Base-by-base conservation (phyloP, 139 green algal species). In the Monoraphidium neglectum region DNA sequence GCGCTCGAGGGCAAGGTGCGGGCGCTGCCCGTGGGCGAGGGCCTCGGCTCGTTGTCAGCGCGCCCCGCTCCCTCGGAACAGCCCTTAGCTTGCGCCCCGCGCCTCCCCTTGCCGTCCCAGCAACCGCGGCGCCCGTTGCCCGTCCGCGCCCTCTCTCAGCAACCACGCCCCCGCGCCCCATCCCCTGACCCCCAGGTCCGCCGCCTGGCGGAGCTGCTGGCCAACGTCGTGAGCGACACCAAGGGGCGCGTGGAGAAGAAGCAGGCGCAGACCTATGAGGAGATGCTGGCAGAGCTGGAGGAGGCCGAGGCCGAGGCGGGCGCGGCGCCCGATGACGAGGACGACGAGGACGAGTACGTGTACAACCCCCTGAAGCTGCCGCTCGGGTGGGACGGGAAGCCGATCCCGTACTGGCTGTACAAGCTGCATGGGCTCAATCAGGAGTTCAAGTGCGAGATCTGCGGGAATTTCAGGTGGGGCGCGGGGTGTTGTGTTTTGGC, bases 361-460 rank as follows among this genome's bases (percentile, higher is more conserved):
- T 99, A 99, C 91, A 99, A 99, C 88, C 96, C 96, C n/a, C 88
- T 98, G 36, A 99, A 99, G 91, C 87, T 99, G 70, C 96, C 96
- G 37, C 77, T 99, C 69, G 96, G 96, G n/a, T 98, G 92, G 92
- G 96, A 99, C 75, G 96, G 96, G 72, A 99, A 99, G 88, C 96
- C 96, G 77, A 99, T 99, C 78, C 96, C 96, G 32, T 99, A 98
- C 86, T 99, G 96, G 96, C 93, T 99, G 35, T 99, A 99, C 90
- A 99, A 99, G 88, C 88, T 99, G 79, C 96, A 99, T 77, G 96
- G 96, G 13, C 86, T 99, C 28, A 98, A 98, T 77, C 90, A 96
- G 81, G 87, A 80, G 67, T 81, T 76, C 49, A 70, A 86, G 68
- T 99, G 96, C 80, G 96, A 99, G 86, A 99, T 99, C 63, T 99